Conservation (phyloP, 1,284 basidiomycete species). For the Kalmanozyma brasiliensis region DNA sequence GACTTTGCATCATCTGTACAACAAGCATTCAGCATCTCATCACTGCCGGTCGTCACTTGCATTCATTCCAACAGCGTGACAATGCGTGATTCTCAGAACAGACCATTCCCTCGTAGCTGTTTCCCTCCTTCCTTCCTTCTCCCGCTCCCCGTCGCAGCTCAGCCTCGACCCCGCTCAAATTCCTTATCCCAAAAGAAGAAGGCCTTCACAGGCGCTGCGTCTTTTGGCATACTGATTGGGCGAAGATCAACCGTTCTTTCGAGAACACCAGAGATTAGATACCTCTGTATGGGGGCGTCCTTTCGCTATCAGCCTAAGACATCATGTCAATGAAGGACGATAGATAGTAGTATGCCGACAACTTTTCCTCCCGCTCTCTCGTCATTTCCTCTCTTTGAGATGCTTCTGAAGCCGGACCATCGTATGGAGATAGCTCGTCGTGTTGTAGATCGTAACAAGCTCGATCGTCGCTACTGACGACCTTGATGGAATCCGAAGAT, state of each 20-base stretch:
- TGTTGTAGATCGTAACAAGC: too few species aligned
- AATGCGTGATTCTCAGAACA: too few species aligned
- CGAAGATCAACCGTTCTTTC: constrained; percentile 49
- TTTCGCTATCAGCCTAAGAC: constrained; percentile 58
- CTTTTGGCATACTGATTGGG: constrained; percentile 53
- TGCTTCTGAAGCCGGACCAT: too few species aligned
- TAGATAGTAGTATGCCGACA: constrained; percentile 57
- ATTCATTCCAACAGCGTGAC: not conserved
- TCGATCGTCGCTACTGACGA: too few species aligned
- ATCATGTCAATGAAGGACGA: constrained; percentile 51
- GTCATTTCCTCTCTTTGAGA: not conserved
- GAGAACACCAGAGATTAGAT: constrained; percentile 45
- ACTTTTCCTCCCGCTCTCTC: not conserved
- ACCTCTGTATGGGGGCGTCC: constrained; percentile 49
- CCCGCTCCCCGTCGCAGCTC: constrained; percentile 1
- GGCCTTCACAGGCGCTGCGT: constrained; percentile 31
- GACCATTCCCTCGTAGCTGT: not conserved
- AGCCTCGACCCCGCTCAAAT: constrained; percentile 35
- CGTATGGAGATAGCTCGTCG: too few species aligned
- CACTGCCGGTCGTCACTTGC: not conserved
- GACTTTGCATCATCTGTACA: constrained; percentile 20
- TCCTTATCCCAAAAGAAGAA: constrained; percentile 58
- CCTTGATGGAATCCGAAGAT: too few species aligned
- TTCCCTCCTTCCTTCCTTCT: not conserved
- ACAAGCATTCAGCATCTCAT: constrained; percentile 25